Base-by-base conservation (phyloP, 2,329 filamentous ascomycete species). In the Ceratocystis destructans region DNA sequence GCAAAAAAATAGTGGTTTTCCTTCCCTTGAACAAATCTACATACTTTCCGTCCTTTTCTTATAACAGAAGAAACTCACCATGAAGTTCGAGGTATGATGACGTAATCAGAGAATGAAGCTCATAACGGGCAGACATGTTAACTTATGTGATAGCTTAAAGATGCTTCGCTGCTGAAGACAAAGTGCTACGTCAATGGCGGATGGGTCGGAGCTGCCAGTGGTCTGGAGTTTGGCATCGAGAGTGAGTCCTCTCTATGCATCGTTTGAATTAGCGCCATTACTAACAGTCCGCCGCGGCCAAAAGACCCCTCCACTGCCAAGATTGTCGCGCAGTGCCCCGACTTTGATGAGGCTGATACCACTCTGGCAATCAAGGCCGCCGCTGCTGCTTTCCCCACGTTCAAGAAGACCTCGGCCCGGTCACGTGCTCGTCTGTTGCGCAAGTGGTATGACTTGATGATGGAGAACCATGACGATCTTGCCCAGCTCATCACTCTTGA, bases 181-280 rank as follows among this genome's bases (percentile, higher is more conserved):
- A 80, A 87, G 73, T 80, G 83, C 68, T 91, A 87, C 72, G 83
- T 92, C 72, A 88, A 92, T 74, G 89, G 88, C 72, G 79, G 89
- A 79, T 93, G 88, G 85, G 82, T 90, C 67, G 78, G 78, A 70
- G 87, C 88, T 68, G 81, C 83, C 71, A 89, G 87, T 1, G 85
- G 86, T 69, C 82, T 88, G 79, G 88, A 83, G 57, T 93, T 92
- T 73, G 82, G 88, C 71, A 85, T 91, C 67, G 79, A 81, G 70
- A 84, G 83, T 85, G 76, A 67, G 72, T 69, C 41, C 15, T 50
- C 22, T 33, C 41, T 7, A 25, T n/a, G 2, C 15, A 2, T 6
- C 10, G 25, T 17, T 59, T 8, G 48, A 17, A 6, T 12, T 4
- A 5, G 12, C 1, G n/a, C 17, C 25, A 31, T 28, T 25, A 6